These are phyloP conservation scores for Aechmea fasciata DNA, from an alignment of 176 grass and related monocot genomes.

Conservation along the genomic window DNA sequence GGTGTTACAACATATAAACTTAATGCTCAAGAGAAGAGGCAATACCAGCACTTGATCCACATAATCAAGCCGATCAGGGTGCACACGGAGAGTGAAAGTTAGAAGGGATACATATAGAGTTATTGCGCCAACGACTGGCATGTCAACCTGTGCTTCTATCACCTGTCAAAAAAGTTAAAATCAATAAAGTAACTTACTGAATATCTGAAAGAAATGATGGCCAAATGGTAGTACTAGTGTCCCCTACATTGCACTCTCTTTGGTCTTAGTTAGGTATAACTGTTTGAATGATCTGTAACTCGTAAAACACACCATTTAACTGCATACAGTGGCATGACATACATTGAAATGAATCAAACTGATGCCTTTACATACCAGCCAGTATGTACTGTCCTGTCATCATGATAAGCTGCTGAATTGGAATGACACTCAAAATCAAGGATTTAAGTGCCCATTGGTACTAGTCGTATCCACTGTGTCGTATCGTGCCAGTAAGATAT, in stretches of 20 bases:
- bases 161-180: conserved; percentile 42
- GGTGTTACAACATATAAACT: neutral
- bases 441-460: too few relatives aligned
- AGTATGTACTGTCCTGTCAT: neutral
- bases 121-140: conserved; percentile 85
- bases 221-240: neutral
- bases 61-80: conserved; percentile 98
- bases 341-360: neutral
- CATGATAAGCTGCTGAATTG: neutral
- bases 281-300: neutral
- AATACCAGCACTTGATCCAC: conserved; percentile 98
- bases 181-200: neutral
- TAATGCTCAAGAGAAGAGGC: conserved; percentile 8
- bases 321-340: neutral
- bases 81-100: conserved; percentile 93
- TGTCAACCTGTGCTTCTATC: conserved; percentile 96
- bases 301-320: neutral
- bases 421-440: too few relatives aligned
- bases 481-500: too few relatives aligned
- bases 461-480: too few relatives aligned
- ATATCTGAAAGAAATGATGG: neutral
- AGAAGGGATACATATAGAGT: conserved; percentile 95
- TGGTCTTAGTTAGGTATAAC: neutral
- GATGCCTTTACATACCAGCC: neutral
- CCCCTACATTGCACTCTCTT: neutral